Percentiles rank a stretch among this genome's conserved stretches.
Conservation (phyloP, 2,329 filamentous ascomycete genomes). For the Delphinella strobiligena region DNA sequence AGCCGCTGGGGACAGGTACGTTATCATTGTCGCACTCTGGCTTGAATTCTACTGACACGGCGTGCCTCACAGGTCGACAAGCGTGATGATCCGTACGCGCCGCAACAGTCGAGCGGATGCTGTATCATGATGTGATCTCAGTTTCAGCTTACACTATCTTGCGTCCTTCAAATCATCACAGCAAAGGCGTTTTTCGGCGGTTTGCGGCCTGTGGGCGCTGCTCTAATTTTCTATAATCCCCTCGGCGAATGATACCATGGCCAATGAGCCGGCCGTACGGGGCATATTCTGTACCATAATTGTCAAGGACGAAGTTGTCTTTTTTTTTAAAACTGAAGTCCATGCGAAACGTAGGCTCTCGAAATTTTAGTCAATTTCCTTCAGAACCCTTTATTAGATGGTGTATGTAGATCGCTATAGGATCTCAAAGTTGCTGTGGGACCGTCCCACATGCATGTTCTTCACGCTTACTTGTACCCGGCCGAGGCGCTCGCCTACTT, state of each 20-base stretch:
- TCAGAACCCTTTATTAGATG: too few species aligned
- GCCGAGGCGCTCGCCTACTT: too few species aligned
- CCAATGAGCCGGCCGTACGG: background rate
- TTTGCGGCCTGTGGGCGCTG: slow-evolving; percentile 4
- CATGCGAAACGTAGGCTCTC: too few species aligned
- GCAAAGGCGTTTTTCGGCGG: slow-evolving; percentile 10
- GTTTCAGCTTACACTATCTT: background rate
- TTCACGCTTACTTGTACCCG: too few species aligned
- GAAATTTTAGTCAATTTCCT: too few species aligned
- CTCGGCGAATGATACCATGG: background rate
- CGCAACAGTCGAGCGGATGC: slow-evolving; percentile 84
- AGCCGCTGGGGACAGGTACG: slow-evolving; percentile 80
- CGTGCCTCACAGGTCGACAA: slow-evolving; percentile 57
- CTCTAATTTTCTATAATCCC: background rate
- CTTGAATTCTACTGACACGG: slow-evolving; percentile 8
- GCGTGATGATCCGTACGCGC: slow-evolving; percentile 95
- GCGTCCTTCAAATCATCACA: slow-evolving; percentile 5
- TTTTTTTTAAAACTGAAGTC: too few species aligned
- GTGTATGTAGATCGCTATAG: too few species aligned
- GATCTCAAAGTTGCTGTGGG: too few species aligned
- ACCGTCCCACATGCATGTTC: too few species aligned
- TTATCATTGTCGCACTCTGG: slow-evolving; percentile 1
- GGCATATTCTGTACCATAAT: background rate
- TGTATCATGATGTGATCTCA: slow-evolving; percentile 76
- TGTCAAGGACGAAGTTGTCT: background rate